A percentile compares a stretch with the other conserved stretches of the same genome.
phyloP scores from a whole-genome alignment of 2,329 filamentous ascomycete species.

The Dothideomycetes sp. region DNA sequence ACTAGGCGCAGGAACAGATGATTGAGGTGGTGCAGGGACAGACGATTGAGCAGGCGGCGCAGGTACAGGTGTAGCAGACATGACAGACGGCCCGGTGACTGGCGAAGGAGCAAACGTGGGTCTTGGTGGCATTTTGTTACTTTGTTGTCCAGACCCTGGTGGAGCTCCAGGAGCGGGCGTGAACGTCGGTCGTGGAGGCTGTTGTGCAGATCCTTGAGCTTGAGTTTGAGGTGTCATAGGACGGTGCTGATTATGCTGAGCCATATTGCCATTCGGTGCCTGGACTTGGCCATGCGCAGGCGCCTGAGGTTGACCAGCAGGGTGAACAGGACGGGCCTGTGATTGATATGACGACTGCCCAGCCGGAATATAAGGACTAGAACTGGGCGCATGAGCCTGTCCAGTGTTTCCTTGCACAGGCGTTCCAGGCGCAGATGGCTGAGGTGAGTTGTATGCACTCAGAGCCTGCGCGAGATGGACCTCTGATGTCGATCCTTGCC shows the following conservation, averaged over 20 bases:
- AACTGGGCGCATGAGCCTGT: not conserved
- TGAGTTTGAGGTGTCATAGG: slow-evolving; percentile 3
- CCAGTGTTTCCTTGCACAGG: not conserved
- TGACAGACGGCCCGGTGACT: not conserved
- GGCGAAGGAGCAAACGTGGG: not conserved
- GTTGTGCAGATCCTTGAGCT: not conserved
- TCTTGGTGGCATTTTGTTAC: not conserved
- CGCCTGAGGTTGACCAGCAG: not conserved
- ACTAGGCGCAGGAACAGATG: not conserved
- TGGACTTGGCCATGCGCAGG: not conserved
- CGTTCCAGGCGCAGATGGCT: not conserved
- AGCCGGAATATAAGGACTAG: not conserved
- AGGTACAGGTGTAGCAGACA: not conserved
- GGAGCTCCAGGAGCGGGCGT: not conserved
- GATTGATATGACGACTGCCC: too few relatives aligned
- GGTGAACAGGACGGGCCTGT: not conserved
- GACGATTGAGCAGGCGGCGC: not conserved
- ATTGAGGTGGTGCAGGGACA: not conserved
- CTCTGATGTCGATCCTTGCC: not conserved
- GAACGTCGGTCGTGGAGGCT: slow-evolving; percentile 4
- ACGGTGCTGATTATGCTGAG: too few relatives aligned
- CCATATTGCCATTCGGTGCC: not conserved
- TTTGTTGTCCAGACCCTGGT: not conserved
- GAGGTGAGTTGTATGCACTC: not conserved
- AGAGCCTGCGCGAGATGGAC: not conserved